phyloP scores from a whole-genome alignment of 1,284 basidiomycete species.

The Sanghuangporus sanghuang region DNA sequence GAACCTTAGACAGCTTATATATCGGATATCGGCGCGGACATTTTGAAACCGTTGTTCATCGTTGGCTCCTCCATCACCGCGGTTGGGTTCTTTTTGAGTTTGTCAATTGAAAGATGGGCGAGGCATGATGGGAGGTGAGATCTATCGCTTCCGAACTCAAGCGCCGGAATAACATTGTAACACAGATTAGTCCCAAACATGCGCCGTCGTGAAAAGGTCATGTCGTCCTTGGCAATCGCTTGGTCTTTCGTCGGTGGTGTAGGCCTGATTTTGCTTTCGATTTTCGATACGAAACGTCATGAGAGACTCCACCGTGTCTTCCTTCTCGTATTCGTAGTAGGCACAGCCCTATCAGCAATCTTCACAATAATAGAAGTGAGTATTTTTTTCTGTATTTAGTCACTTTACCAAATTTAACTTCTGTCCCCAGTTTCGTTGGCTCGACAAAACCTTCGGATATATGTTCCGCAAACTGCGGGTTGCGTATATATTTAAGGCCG shows the following conservation, averaged over 20 bases:
- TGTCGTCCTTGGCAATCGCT: constrained; percentile 50
- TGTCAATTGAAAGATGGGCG: constrained; percentile 55
- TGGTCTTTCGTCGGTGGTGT: constrained; percentile 54
- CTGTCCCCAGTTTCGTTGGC: constrained; percentile 50
- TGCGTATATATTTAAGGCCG: constrained; percentile 59
- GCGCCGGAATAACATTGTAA: neutral
- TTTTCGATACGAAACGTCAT: constrained; percentile 60
- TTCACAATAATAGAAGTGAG: constrained; percentile 66
- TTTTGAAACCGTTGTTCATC: constrained; percentile 69
- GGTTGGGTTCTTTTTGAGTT: constrained; percentile 51
- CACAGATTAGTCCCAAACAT: constrained; percentile 52
- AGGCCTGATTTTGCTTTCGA: constrained; percentile 44
- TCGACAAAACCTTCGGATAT: constrained; percentile 46
- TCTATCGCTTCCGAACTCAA: neutral
- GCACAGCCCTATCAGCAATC: constrained; percentile 61
- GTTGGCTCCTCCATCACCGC: constrained; percentile 56
- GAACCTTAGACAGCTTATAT: constrained; percentile 45
- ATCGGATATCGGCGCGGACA: constrained; percentile 65
- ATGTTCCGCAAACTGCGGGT: constrained; percentile 40
- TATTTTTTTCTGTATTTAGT: neutral
- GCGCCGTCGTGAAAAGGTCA: constrained; percentile 48
- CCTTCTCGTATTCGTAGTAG: constrained; percentile 59
- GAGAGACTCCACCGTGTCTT: constrained; percentile 48
- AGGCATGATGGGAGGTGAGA: constrained; percentile 54
- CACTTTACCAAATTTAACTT: neutral